Evolutionary conservation across 176 grass and related monocot genomes (phyloP), one percentile per base, ranked within the genome.

Genomic region (Zea mays): DNA sequence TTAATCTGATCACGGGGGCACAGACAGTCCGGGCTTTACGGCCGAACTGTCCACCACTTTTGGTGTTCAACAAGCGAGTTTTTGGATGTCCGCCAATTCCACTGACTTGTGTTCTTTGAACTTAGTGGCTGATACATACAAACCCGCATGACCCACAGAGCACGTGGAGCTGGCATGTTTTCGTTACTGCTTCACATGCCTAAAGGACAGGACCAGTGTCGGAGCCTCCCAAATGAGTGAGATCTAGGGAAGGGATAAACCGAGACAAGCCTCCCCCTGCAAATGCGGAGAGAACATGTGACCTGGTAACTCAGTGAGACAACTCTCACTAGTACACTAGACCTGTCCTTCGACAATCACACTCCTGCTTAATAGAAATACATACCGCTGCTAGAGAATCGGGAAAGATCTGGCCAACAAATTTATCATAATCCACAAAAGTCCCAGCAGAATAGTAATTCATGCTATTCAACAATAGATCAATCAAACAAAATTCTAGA

Each of bases 361-460:
- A n/a, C n/a, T n/a, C 56, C 56, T n/a, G 19, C 20, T 59, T 59
- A 59, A 59, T 59, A 59, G 3, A 59, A 59, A 59, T 59, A 11
- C 55, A 58, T 59, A 27, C 19, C 27, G 19, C 57, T 60, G 1
- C 57, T 60, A 60, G 9, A 11, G 20, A 60, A 60, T 60, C 1
- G 1, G 5, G 33, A 56, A 56, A 19, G 20, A 56, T 56, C 17
- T 33, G 57, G 57, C 56, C 19, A 59, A 27, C 8, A 59, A 57
- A 59, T 59, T 27, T 59, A 59, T 59, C 56, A 27, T 59, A 59
- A 59, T 59, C 56, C 19, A 60, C 57, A 60, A 60, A 60, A 20
- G 20, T 20, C 56, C 56, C 57, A 33, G 33, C 20, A 33, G 19
- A 60, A 33, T 60, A 59, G 55, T 59, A 12, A 60, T 60, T 59